Evolutionary conservation across 106 monocot species (phyloP).

Genomic region (Dendrobium officinale): DNA sequence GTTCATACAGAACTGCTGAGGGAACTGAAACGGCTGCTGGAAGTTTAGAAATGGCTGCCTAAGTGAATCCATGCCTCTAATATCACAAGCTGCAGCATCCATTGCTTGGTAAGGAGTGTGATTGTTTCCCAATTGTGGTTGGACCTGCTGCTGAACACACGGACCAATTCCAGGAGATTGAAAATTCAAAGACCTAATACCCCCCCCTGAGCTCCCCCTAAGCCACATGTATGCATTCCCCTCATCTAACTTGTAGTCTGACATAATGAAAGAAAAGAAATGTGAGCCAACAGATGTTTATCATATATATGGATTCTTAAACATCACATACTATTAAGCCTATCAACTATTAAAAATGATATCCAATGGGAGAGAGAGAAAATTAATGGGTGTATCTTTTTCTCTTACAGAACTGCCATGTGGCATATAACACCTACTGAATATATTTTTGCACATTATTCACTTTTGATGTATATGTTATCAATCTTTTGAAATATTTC

Average conservation of each 20-base stretch:
- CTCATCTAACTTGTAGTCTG: constrained; percentile 43
- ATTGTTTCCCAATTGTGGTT: constrained; percentile 49
- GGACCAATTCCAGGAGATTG: constrained; percentile 52
- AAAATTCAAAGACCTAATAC: constrained; percentile 57
- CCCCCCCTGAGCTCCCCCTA: constrained; percentile 51
- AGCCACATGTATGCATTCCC: constrained; percentile 73
- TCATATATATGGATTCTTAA: background rate
- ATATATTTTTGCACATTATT: background rate
- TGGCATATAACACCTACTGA: background rate
- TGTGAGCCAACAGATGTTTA: background rate
- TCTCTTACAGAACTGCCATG: background rate
- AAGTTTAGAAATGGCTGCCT: constrained; percentile 58
- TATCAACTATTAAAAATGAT: background rate
- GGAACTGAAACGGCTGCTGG: constrained; percentile 63
- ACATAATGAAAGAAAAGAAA: background rate
- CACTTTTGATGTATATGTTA: too few species aligned
- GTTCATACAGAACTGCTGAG: constrained; percentile 43
- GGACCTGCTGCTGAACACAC: constrained; percentile 56
- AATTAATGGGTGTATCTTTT: background rate
- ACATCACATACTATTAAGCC: background rate
- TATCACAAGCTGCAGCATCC: constrained; percentile 60
- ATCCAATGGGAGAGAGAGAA: background rate
- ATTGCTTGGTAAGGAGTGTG: constrained; percentile 70
- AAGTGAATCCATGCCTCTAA: constrained; percentile 43
- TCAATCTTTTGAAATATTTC: too few species aligned